These are phyloP conservation scores for Thraustochytrium striatum DNA, from an alignment of 352 stramenopile genomes.

Conservation along the genomic window DNA sequence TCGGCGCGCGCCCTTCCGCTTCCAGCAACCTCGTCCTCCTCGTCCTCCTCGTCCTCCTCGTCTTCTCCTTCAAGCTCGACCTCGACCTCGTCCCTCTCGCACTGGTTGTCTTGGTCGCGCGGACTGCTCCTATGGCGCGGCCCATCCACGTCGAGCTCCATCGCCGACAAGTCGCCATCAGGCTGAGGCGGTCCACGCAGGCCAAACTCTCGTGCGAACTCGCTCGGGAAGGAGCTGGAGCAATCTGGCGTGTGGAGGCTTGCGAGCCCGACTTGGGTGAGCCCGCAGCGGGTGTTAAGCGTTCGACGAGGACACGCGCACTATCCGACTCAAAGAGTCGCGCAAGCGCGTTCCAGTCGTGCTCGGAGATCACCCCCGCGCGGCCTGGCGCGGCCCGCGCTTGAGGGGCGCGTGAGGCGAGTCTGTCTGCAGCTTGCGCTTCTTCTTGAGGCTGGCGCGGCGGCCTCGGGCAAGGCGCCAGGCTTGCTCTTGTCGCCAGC, in stretches of 20 bases:
- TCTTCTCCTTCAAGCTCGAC: background rate
- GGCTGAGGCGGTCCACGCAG: background rate
- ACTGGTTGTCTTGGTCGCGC: background rate
- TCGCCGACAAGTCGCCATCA: background rate
- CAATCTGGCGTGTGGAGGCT: background rate
- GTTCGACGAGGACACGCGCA: slow-evolving; percentile 12
- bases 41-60: background rate
- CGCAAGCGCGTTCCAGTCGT: slow-evolving; percentile 19
- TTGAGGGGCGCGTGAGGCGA: background rate
- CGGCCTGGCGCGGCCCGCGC: too few species aligned
- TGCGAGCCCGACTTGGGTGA: background rate
- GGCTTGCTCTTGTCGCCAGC: background rate
- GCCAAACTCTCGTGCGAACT: background rate
- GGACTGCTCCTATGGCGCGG: background rate
- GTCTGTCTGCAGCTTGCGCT: background rate
- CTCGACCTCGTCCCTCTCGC: background rate
- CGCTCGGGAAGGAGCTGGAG: background rate
- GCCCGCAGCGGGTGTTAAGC: background rate
- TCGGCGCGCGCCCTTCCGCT: background rate
- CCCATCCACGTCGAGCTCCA: background rate
- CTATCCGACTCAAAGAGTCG: slow-evolving; percentile 7
- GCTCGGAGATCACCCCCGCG: background rate
- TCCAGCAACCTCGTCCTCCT: background rate
- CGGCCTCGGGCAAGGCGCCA: background rate
- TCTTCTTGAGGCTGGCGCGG: background rate